A percentile compares a stretch with the other conserved stretches of the same genome.
phyloP scores from a whole-genome alignment of 2,329 filamentous ascomycete species.

The Fusarium sp. region DNA sequence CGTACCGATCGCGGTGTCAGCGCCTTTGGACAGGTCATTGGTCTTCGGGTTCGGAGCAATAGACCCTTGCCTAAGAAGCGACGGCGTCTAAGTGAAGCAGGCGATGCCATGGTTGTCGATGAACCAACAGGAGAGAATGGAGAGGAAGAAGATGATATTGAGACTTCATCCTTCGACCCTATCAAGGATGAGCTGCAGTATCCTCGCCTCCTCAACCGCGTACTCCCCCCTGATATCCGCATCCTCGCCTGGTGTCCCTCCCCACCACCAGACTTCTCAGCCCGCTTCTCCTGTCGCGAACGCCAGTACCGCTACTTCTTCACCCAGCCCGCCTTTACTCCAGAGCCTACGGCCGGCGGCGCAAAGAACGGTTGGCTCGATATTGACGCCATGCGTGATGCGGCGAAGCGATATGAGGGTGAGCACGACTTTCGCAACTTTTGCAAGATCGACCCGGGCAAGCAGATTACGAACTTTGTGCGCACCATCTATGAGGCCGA shows the following conservation, averaged over 20 bases:
- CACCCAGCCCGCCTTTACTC: conserved; percentile 86
- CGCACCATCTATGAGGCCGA: conserved; percentile 80
- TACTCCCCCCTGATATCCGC: conserved; percentile 88
- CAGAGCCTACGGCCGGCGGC: conserved; percentile 54
- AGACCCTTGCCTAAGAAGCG: conserved; percentile 61
- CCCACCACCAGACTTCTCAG: conserved; percentile 81
- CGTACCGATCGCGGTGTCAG: conserved; percentile 93
- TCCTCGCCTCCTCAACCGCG: conserved; percentile 79
- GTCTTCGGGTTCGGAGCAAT: conserved; percentile 81
- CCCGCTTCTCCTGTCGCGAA: conserved; percentile 90
- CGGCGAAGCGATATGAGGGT: conserved; percentile 80
- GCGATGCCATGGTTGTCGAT: conserved; percentile 37
- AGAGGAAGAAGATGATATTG: conserved; percentile 29
- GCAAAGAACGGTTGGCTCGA: conserved; percentile 79
- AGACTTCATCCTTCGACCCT: conserved; percentile 62
- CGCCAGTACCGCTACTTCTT: conserved; percentile 97
- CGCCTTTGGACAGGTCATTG: conserved; percentile 95
- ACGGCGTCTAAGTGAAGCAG: conserved; percentile 34
- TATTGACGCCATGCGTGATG: conserved; percentile 83
- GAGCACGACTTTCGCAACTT: conserved; percentile 95
- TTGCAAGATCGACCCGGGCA: conserved; percentile 89
- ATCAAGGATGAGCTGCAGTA: conserved; percentile 85
- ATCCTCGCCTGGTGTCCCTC: conserved; percentile 91
- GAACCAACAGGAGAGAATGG: conserved; percentile 29
- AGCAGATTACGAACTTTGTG: conserved; percentile 85